Base-by-base conservation (phyloP, 163 green algal genomes). In the Chlorella variabilis region DNA sequence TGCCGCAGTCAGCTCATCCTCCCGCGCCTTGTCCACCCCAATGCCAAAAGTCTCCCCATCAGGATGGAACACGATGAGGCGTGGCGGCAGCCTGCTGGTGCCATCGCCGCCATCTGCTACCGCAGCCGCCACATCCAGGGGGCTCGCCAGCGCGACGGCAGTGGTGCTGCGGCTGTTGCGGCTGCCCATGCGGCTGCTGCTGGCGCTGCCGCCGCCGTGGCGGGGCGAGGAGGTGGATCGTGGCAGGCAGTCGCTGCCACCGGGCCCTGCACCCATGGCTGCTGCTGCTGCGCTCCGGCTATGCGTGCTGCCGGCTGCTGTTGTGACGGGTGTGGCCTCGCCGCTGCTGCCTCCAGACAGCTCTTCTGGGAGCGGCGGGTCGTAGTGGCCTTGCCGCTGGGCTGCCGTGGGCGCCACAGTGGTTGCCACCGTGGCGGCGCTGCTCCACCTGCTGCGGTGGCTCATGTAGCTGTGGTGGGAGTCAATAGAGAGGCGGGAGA, bases 11-110 rank as follows among this genome's bases (percentile, higher is more conserved):
- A 71, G 77, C 39, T 80, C 36, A 25, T 31, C 38, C 56, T 80
- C 73, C 25, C 73, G 36, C 27, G 49, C 18, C 71, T 78, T 78
- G 25, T 83, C 77, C 21, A 83, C 38, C 9, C 66, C 77, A 15
- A 83, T 83, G 8, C n/a, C 66, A 61, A 83, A 77, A 15, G 27
- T 69, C 7, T 39, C 4, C 2, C 77, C 77, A 21, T 77, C 77
- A 1, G 77, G 77, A 21, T 83, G 68, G 38, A 83, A 83, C 4
- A 83, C 51, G 25, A 83, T 48, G 34, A 67, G 29, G 13, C 49
- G 65, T 2, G 54, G 73, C 2, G 73, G 73, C 54, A 80, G 56
- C 36, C 18, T 36, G 42, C 27, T 25, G n/a, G 11, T 7, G 41
- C 39, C 3, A 25, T 13, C 23, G 39, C 39, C 2, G 42, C 67